Percentiles rank a stretch among this genome's conserved stretches.
Evolutionary conservation across 495 filamentous ascomycete genomes (phyloP).

Genomic region (Cercophora newfieldiana): DNA sequence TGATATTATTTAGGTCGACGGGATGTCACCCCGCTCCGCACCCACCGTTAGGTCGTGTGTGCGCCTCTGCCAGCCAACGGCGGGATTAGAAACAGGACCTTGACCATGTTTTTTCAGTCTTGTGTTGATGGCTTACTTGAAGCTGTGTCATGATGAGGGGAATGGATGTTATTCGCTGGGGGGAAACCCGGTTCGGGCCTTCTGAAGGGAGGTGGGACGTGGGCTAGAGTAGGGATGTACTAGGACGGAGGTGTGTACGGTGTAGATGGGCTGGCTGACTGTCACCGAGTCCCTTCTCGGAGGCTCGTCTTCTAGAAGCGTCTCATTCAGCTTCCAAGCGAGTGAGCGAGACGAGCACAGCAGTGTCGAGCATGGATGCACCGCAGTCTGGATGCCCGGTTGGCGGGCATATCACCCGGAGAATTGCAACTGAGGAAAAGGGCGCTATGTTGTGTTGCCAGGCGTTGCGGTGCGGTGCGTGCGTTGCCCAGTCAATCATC

Average conservation of each 20-base stretch:
- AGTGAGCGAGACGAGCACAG: too few relatives aligned
- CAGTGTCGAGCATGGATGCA: too few relatives aligned
- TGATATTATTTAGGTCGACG: constrained; percentile 7
- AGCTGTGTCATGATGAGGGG: not conserved
- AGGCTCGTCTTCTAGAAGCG: too few relatives aligned
- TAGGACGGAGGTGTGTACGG: not conserved
- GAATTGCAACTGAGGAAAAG: too few relatives aligned
- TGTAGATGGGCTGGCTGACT: too few relatives aligned
- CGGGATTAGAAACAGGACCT: not conserved
- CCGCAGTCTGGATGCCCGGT: too few relatives aligned
- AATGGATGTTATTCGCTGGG: not conserved
- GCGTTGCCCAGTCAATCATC: too few relatives aligned
- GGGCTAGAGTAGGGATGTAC: not conserved
- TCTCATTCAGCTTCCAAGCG: too few relatives aligned
- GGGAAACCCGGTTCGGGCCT: not conserved
- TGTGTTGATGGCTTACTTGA: not conserved
- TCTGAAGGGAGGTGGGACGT: not conserved
- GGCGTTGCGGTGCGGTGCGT: too few relatives aligned
- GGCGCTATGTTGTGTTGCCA: too few relatives aligned
- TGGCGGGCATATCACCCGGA: too few relatives aligned
- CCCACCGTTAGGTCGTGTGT: not conserved
- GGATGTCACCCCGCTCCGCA: constrained; percentile 7
- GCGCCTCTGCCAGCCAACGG: not conserved
- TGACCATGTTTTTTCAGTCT: not conserved
- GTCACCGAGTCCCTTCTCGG: too few relatives aligned